Evolutionary conservation across 805 yeast species (phyloP).

Genomic region (Ogataea dorogensis): DNA sequence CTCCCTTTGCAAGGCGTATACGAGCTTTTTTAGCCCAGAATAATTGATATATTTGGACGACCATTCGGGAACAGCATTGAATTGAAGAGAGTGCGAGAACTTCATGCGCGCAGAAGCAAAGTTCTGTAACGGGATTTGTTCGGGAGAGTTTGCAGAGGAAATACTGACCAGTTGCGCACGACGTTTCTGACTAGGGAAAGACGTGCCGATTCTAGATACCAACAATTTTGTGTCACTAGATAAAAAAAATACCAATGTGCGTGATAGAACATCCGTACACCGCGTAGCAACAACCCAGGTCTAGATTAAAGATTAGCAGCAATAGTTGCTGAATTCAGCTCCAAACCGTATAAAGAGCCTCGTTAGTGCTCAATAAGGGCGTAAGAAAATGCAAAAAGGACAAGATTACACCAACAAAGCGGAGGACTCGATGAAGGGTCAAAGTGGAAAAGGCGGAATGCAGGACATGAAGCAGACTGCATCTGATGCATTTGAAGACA

Average conservation of each 20-base stretch:
- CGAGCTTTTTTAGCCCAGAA: conserved; percentile 79
- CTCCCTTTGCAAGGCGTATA: conserved; percentile 79
- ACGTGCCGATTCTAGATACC: neutral
- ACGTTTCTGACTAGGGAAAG: neutral
- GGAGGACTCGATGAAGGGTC: conserved; percentile 55
- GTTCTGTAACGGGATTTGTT: conserved; percentile 24
- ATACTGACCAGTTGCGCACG: conserved; percentile 1
- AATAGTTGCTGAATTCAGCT: conserved; percentile 1
- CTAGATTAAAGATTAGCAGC: too few relatives aligned
- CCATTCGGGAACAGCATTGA: conserved; percentile 99
- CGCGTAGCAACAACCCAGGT: conserved; percentile 1
- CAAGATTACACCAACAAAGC: conserved; percentile 70
- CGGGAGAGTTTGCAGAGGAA: conserved; percentile 1
- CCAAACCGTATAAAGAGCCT: conserved; percentile 1
- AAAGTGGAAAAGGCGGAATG: conserved; percentile 61
- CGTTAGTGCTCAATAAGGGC: neutral
- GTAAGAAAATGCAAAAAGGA: conserved; percentile 36
- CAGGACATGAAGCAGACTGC: conserved; percentile 71
- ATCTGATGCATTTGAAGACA: conserved; percentile 64
- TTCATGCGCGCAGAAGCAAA: conserved; percentile 55
- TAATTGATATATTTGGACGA: conserved; percentile 88
- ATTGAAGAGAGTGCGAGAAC: conserved; percentile 91
- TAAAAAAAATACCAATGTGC: neutral
- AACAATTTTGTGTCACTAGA: neutral
- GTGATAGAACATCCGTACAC: conserved; percentile 6